phyloP scores from a whole-genome alignment of 345 rosid species.

The Balakata baccata region DNA sequence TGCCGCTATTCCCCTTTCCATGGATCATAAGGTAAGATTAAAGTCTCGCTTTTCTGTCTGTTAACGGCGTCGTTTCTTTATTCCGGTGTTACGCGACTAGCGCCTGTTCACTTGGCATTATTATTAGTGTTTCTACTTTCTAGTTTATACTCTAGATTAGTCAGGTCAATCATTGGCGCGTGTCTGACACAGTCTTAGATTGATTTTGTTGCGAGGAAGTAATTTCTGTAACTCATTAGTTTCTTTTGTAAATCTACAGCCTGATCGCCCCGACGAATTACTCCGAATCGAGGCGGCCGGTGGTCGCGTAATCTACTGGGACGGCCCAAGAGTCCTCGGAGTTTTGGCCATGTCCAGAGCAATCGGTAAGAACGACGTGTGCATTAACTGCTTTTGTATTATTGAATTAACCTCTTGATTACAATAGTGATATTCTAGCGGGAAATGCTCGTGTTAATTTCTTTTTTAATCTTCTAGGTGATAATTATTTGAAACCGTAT shows the following conservation, averaged over 20 bases:
- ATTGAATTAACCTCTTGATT: too few species aligned
- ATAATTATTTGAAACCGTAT: conserved; percentile 81
- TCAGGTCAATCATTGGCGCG: not conserved
- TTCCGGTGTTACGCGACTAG: not conserved
- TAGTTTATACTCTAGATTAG: too few species aligned
- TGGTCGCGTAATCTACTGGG: conserved; percentile 88
- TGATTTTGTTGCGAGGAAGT: too few species aligned
- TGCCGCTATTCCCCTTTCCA: conserved; percentile 63
- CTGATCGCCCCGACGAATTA: conserved; percentile 85
- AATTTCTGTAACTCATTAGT: not conserved
- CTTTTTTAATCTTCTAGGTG: conserved; percentile 41
- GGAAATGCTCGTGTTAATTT: conserved; percentile 35
- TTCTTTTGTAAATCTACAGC: conserved; percentile 34
- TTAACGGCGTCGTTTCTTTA: not conserved
- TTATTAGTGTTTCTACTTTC: not conserved
- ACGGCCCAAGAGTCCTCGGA: conserved; percentile 77
- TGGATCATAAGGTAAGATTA: conserved; percentile 65
- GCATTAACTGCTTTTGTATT: too few species aligned
- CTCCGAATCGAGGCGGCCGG: conserved; percentile 65
- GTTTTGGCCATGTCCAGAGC: conserved; percentile 91
- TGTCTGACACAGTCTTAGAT: not conserved
- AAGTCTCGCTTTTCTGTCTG: too few species aligned
- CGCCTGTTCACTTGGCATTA: not conserved
- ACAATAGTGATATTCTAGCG: too few species aligned
- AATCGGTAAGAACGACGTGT: conserved; percentile 43